Evolutionary conservation across 768 basidiomycete species (phyloP), one percentile per base, ranked within the genome.

Genomic region (Suillus decipiens): DNA sequence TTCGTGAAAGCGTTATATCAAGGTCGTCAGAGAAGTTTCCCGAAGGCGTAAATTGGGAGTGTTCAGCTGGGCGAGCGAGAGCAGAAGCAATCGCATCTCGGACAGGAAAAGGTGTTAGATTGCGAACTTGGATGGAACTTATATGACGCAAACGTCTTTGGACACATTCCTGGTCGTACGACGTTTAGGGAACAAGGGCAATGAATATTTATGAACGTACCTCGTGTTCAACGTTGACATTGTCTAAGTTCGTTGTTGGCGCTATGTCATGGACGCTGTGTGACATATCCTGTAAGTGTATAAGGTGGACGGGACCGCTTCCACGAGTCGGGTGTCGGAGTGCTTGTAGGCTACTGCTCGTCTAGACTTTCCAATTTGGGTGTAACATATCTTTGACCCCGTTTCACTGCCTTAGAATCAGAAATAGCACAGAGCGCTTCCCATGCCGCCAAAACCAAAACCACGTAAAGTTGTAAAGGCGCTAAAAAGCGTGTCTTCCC

Each of bases 101-200:
- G 59, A 85, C 85, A 39, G 92, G 92, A 72, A 92, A 93, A 1
- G 90, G 90, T n/a, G 92, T 90, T 42, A 94, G 78, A 72, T 94
- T 94, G 65, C 87, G 85, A 67, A 94, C 80, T 77, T 92, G 89
- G 56, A 94, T 78, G 48, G 85, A 81, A 62, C 84, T 81, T 63
- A 93, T 81, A 77, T 93, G 90, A 67, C 91, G 85, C 65, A 92
- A 80, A 48, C 89, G 88, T 70, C 85, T 85, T 85, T 91, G 74
- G 53, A 72, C 74, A 64, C 8, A 67, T 42, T 59, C 63, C 74
- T 75, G 42, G 60, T 22, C 34, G n/a, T 58, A 22, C 28, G 63
- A 10, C n/a, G 24, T 41, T 56, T 39, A 39, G 22, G 17, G 22
- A 24, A 56, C 17, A 19, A 24, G 55, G 17, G 22, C 2, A 56